Evolutionary conservation across 768 basidiomycete species (phyloP), one percentile per base, ranked within the genome.

Genomic region (Russula brevipes): DNA sequence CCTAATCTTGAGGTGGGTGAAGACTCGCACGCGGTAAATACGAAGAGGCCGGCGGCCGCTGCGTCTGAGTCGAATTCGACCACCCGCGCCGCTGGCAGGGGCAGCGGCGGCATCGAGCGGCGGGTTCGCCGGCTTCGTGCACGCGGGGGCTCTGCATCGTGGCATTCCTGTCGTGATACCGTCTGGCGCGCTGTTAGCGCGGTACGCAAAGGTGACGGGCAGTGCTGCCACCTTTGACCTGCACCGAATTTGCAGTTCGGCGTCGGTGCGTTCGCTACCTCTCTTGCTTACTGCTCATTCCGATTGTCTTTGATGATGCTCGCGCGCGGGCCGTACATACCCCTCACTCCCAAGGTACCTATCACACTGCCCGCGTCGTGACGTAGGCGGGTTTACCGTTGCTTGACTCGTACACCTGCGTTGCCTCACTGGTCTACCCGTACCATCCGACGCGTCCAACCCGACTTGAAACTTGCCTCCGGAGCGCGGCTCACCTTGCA

Each of bases 161-260:
- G 39, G 85, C 83, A 1, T 85, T 84, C 72, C 86, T 52, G 72
- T 85, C 54, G 66, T 87, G 17, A 77, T 88, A 9, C 86, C 85
- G 4, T 61, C 82, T 36, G 85, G 86, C n/a, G 78, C 76, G 11
- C 73, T 87, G 64, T 72, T 84, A 46, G 80, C 82, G 33, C 78
- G 85, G 62, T 85, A 80, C 66, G 69, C 77, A 79, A 65, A 81
- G 76, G 31, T 73, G 71, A 44, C 73, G 69, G 78, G 83, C 70
- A 70, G 78, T 71, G 49, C 63, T 57, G 66, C 76, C 73, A 2
- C n/a, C 83, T 68, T 80, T 74, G 72, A 63, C 30, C 77, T 45
- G 76, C 83, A 63, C 84, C 85, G 64, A 82, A 52, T 59, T 79
- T 57, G 49, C 64, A 63, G 44, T 41, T 65, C 31, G 42, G 31